Conservation (phyloP, 2,329 filamentous ascomycete species). For the Curvularia hawaiiensis region DNA sequence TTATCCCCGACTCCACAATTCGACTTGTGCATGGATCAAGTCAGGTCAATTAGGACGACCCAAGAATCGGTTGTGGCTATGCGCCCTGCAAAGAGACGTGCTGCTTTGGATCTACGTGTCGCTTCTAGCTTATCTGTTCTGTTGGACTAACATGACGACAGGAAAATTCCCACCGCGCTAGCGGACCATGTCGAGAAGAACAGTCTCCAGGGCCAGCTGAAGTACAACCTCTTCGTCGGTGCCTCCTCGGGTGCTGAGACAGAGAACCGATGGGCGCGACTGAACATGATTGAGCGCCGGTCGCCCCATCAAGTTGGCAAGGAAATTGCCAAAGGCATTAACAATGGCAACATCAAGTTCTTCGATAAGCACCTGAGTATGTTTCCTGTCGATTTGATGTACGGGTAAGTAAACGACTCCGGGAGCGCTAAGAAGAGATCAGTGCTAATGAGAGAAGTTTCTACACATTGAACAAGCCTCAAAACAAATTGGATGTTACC, state of each 20-base stretch:
- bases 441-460: constrained; percentile 56
- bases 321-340: constrained; percentile 88
- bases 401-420: constrained; percentile 53
- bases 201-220: constrained; percentile 78
- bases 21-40: constrained; percentile 15
- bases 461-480: constrained; percentile 80
- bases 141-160: constrained; percentile 42
- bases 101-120: not conserved
- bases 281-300: constrained; percentile 89
- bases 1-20: constrained; percentile 28
- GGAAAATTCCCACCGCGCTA: constrained; percentile 81
- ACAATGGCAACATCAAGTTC: constrained; percentile 85
- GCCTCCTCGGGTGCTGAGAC: constrained; percentile 90
- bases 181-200: constrained; percentile 88
- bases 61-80: constrained; percentile 1
- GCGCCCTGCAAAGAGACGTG: constrained; percentile 7
- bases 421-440: not conserved
- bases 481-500: constrained; percentile 78
- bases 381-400: constrained; percentile 87
- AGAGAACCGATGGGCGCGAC: constrained; percentile 85
- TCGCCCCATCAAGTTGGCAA: constrained; percentile 90
- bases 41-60: constrained; percentile 4
- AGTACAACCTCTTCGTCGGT: constrained; percentile 86
- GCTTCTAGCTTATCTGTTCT: not conserved
- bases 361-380: constrained; percentile 94